Evolutionary conservation across 2,329 filamentous ascomycete species (phyloP).

Genomic region (Cladosporium sp.): DNA sequence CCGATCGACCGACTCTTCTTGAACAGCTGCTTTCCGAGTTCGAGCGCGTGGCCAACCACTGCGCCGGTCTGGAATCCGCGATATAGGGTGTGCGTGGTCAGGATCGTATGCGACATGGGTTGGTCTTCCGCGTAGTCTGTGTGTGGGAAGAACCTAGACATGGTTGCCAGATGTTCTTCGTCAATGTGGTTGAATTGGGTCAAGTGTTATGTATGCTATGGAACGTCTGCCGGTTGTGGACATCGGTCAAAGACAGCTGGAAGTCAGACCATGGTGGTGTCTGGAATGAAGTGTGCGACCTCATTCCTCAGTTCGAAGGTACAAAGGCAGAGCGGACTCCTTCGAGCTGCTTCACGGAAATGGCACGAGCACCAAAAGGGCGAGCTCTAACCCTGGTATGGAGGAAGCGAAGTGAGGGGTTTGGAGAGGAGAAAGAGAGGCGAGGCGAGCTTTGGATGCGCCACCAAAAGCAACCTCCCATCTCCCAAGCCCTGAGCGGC

Average conservation of each 20-base stretch:
- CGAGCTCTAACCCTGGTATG: too few species aligned
- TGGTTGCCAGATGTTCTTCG: slow-evolving; percentile 33
- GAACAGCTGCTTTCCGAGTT: slow-evolving; percentile 24
- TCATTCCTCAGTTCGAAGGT: too few species aligned
- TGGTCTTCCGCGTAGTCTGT: slow-evolving; percentile 61
- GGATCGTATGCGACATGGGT: slow-evolving; percentile 50
- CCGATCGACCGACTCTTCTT: slow-evolving; percentile 19
- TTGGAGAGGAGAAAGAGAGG: too few species aligned
- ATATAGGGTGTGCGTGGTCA: slow-evolving; percentile 56
- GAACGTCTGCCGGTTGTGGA: background rate
- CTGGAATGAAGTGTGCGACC: too few species aligned
- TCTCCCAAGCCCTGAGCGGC: too few species aligned
- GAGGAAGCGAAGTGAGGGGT: too few species aligned
- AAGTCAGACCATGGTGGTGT: background rate
- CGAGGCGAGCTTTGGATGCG: too few species aligned
- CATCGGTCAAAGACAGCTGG: background rate
- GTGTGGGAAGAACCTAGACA: slow-evolving; percentile 56
- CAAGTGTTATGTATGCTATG: background rate
- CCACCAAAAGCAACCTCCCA: too few species aligned
- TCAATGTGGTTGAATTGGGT: background rate
- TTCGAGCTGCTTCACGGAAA: too few species aligned
- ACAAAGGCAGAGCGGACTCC: too few species aligned
- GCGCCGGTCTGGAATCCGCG: slow-evolving; percentile 53
- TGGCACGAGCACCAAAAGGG: too few species aligned
- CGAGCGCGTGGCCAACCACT: slow-evolving; percentile 41